Evolutionary conservation across 2,329 filamentous ascomycete genomes (phyloP).

Genomic region (Fusarium buharicum): DNA sequence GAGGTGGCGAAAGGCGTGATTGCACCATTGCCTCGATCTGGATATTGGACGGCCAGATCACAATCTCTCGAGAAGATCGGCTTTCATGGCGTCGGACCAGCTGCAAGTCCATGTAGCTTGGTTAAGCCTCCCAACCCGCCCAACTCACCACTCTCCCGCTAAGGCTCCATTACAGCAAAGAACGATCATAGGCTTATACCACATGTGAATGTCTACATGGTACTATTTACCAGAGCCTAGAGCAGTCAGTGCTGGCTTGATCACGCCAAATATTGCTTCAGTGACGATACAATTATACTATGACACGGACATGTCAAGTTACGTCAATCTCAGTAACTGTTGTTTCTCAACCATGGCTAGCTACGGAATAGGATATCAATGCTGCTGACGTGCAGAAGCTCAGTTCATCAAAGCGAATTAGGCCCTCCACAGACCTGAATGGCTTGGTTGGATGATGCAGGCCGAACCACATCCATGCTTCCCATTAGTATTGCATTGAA

Average conservation of each 20-base stretch:
- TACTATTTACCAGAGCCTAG: constrained; percentile 29
- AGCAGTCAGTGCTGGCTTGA: constrained; percentile 29
- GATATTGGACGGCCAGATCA: constrained; percentile 31
- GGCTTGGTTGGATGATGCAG: constrained; percentile 15
- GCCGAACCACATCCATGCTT: constrained; percentile 10
- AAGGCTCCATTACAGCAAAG: not conserved
- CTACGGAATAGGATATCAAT: constrained; percentile 30
- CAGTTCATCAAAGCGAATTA: constrained; percentile 16
- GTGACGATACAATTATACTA: constrained; percentile 36
- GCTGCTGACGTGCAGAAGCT: constrained; percentile 31
- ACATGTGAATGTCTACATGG: constrained; percentile 18
- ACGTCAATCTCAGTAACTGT: constrained; percentile 6
- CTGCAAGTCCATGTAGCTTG: constrained; percentile 7
- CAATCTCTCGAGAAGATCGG: constrained; percentile 11
- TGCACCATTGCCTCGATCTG: constrained; percentile 16
- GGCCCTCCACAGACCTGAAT: constrained; percentile 21
- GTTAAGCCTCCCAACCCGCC: constrained; percentile 2
- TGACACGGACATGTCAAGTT: constrained; percentile 33
- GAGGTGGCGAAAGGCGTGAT: constrained; percentile 27
- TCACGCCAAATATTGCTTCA: constrained; percentile 30
- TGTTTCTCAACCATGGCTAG: not conserved
- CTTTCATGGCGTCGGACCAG: constrained; percentile 36
- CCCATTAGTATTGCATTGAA: no score
- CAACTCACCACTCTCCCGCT: not conserved
- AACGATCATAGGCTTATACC: not conserved